Evolutionary conservation across 2,329 filamentous ascomycete species (phyloP).

Genomic region (Penicillium sp.): DNA sequence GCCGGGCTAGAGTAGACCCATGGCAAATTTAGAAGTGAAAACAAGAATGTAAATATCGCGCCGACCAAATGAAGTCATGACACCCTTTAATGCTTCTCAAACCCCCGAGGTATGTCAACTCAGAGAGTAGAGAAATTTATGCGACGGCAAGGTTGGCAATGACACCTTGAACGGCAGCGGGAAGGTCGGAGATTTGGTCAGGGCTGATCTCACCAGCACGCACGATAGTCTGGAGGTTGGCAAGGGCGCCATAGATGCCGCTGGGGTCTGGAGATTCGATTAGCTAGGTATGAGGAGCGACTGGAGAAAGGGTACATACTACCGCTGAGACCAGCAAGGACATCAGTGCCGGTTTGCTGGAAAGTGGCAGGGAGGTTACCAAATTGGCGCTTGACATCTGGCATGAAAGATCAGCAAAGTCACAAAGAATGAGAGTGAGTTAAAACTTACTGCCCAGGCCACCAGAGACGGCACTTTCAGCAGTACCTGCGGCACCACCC

Average conservation of each 20-base stretch:
- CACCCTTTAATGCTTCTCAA: slow-evolving; percentile 15
- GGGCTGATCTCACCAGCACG: slow-evolving; percentile 15
- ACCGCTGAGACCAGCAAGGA: slow-evolving; percentile 15
- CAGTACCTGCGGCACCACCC: slow-evolving; percentile 15
- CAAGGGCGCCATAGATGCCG: slow-evolving; percentile 22
- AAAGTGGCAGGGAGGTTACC: slow-evolving; percentile 10
- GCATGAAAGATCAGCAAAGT: background rate
- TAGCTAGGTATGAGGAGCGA: too few species aligned
- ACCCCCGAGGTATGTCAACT: background rate
- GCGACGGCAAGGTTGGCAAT: slow-evolving; percentile 16
- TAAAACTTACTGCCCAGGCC: slow-evolving; percentile 7
- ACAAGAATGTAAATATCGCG: background rate
- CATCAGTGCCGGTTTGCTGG: slow-evolving; percentile 7
- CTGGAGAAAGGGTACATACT: slow-evolving; percentile 23
- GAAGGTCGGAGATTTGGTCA: slow-evolving; percentile 16
- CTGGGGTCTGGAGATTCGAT: slow-evolving; percentile 14
- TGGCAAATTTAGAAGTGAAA: background rate
- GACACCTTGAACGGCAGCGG: slow-evolving; percentile 17
- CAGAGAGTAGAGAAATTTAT: background rate
- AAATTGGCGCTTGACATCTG: slow-evolving; percentile 14
- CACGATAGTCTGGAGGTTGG: slow-evolving; percentile 8
- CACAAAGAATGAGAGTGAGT: background rate
- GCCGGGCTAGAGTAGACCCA: background rate
- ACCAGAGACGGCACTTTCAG: slow-evolving; percentile 10
- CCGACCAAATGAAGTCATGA: slow-evolving; percentile 13